These are phyloP conservation scores for Triangularia setosa DNA, from an alignment of 2,329 filamentous ascomycete genomes.

Conservation along the genomic window DNA sequence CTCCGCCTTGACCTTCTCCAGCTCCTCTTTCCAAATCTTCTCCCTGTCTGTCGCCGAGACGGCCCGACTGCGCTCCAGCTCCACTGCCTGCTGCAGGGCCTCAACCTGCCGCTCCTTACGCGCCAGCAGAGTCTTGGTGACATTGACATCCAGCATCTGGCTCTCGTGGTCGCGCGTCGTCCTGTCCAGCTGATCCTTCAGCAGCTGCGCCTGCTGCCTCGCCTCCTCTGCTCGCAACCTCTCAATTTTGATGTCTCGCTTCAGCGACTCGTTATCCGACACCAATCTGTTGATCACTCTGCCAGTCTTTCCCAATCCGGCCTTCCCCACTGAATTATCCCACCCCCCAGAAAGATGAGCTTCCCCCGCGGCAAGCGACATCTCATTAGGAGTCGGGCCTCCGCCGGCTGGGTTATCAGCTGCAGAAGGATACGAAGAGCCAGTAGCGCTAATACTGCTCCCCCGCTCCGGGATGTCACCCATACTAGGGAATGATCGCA, in stretches of 20 bases:
- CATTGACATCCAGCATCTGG: conserved; percentile 63
- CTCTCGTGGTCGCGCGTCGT: conserved; percentile 66
- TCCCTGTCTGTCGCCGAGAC: conserved; percentile 57
- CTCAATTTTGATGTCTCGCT: conserved; percentile 68
- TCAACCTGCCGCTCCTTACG: conserved; percentile 73
- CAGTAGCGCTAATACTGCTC: conserved; percentile 21
- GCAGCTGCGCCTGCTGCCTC: conserved; percentile 62
- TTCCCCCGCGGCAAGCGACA: conserved; percentile 30
- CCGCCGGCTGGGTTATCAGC: conserved; percentile 18
- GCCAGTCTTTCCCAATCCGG: conserved; percentile 69
- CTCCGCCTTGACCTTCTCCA: conserved; percentile 58
- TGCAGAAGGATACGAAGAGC: conserved; percentile 5
- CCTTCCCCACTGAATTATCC: conserved; percentile 67
- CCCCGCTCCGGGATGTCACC: conserved; percentile 29
- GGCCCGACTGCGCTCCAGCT: conserved; percentile 60
- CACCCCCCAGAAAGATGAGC: conserved; percentile 32
- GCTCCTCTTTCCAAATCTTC: conserved; percentile 57
- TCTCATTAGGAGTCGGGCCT: conserved; percentile 31
- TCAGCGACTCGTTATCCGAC: conserved; percentile 73
- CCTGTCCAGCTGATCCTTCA: conserved; percentile 69
- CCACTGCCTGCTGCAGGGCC: conserved; percentile 60
- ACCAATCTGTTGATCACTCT: conserved; percentile 78
- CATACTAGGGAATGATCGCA: conserved; percentile 14
- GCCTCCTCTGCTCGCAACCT: conserved; percentile 64
- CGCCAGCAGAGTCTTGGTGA: conserved; percentile 66